Base-by-base conservation (phyloP, 257 asterid species). In the Lycium barbarum region DNA sequence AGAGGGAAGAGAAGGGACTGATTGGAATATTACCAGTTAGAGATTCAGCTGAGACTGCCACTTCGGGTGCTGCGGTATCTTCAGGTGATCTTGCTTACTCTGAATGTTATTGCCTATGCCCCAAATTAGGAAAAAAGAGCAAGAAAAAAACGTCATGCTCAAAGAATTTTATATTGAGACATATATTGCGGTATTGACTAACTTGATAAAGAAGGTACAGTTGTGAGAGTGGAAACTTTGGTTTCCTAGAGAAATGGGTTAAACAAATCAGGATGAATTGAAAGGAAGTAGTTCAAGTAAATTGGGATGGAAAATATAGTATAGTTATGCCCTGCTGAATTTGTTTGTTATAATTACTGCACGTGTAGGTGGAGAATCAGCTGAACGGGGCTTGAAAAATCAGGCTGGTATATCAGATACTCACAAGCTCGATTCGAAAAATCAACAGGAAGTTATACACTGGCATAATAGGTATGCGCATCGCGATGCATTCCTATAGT, bases 1-100 rank as follows among this genome's bases (percentile, higher is more conserved):
- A 97, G 93, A 94, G 98, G 90, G 99, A 97, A 84, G 99, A 93
- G 90, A 95, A 95, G 89, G 99, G 99, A 38, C 85, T 97, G 38
- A 95, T 95, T 74, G 99, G 99, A 80, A 93, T 97, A 90, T 92
- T 97, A 68, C 99, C 98, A 1, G 98, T 97, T 61, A 93, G 97
- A 71, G 98, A 97, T 90, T 92, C 95, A 62, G 95, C 91, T 2
- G 98, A 90, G 90, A 83, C 91, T 62, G 83, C 93, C 3, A 70
- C 91, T 40, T 88, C 88, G 18, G 92, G 88, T 81, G 68, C 97
- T 67, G 26, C 85, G 45, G 73, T 87, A 78, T 85, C 96, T 71
- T 81, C 94, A 91, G 99, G 99, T 96, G 89, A 90, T 81, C 47
- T 76, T 76, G 13, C 26, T 76, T 76, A 76, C 22, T 51, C 63